phyloP scores from a whole-genome alignment of 306 rosid genomes.

The Erythrophleum fordii region DNA sequence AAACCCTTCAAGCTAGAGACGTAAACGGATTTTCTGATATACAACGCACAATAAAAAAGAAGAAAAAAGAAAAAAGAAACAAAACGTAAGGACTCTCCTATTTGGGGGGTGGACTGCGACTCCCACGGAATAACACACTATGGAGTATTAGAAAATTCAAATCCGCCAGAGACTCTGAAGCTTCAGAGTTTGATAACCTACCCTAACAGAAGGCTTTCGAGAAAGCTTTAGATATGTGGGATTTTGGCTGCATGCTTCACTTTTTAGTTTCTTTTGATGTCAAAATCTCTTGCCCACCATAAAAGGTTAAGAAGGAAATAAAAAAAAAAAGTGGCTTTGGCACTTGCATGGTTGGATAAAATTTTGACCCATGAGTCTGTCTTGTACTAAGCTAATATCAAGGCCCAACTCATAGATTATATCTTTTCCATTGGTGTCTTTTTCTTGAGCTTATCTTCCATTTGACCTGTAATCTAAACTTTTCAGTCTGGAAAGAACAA shows the following conservation, averaged over 20 bases:
- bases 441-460: constrained; percentile 44
- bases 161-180: not conserved
- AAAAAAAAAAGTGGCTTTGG: constrained; percentile 9
- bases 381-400: constrained; percentile 1
- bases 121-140: no score
- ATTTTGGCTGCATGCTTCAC: constrained; percentile 53
- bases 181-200: not conserved
- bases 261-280: constrained; percentile 55
- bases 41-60: no score
- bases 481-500: constrained; percentile 35
- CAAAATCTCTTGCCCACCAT: constrained; percentile 40
- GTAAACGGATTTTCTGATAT: no score
- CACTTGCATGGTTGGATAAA: constrained; percentile 27
- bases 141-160: no score
- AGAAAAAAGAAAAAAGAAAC: no score
- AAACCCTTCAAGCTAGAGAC: no score
- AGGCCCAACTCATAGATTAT: constrained; percentile 27
- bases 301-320: not conserved
- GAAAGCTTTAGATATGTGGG: constrained; percentile 50
- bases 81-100: no score
- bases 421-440: constrained; percentile 38
- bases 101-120: no score
- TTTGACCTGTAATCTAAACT: constrained; percentile 47
- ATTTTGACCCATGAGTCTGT: constrained; percentile 2
- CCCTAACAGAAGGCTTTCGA: not conserved